These are phyloP conservation scores for Ustanciosporium gigantosporum DNA, from an alignment of 1,284 basidiomycete genomes.

Conservation along the genomic window DNA sequence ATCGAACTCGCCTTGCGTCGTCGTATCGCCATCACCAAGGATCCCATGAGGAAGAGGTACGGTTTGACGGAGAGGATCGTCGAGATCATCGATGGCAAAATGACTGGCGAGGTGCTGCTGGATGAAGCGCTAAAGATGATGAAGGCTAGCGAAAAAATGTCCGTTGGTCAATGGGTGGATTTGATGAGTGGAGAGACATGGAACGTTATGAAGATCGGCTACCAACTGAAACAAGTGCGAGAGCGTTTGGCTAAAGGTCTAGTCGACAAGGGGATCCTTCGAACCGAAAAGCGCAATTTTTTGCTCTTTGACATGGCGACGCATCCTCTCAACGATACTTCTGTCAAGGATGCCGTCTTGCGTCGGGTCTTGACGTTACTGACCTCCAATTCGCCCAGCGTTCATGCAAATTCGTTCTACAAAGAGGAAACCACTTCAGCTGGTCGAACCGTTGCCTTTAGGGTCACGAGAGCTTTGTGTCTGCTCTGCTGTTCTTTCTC, in stretches of 20 bases:
- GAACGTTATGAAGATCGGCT: slow-evolving; percentile 59
- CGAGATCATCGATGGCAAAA: slow-evolving; percentile 52
- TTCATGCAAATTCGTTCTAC: slow-evolving; percentile 47
- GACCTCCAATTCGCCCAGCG: slow-evolving; percentile 36
- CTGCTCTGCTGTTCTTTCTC: slow-evolving; percentile 53
- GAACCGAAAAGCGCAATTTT: slow-evolving; percentile 61
- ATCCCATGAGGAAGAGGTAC: slow-evolving; percentile 37
- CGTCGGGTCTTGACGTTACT: slow-evolving; percentile 51
- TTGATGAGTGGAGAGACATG: slow-evolving; percentile 60
- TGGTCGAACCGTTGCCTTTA: slow-evolving; percentile 26
- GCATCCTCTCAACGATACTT: slow-evolving; percentile 55
- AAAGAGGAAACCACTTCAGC: slow-evolving; percentile 34
- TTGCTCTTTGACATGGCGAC: slow-evolving; percentile 61
- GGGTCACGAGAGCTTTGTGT: slow-evolving; percentile 51
- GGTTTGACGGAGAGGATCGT: slow-evolving; percentile 43
- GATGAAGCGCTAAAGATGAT: slow-evolving; percentile 59
- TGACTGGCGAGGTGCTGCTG: slow-evolving; percentile 57
- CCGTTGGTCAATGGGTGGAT: slow-evolving; percentile 56
- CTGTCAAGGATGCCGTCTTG: slow-evolving; percentile 56
- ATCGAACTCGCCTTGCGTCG: slow-evolving; percentile 57
- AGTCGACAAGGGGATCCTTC: slow-evolving; percentile 59
- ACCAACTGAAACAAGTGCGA: slow-evolving; percentile 60
- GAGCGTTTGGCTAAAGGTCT: slow-evolving; percentile 59
- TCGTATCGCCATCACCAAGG: slow-evolving; percentile 46
- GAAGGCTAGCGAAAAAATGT: slow-evolving; percentile 47